Percentiles rank a stretch among this genome's conserved stretches.
These are phyloP conservation scores for Talaromyces amestolkiae DNA, from an alignment of 2,329 filamentous ascomycete genomes.

Conservation along the genomic window DNA sequence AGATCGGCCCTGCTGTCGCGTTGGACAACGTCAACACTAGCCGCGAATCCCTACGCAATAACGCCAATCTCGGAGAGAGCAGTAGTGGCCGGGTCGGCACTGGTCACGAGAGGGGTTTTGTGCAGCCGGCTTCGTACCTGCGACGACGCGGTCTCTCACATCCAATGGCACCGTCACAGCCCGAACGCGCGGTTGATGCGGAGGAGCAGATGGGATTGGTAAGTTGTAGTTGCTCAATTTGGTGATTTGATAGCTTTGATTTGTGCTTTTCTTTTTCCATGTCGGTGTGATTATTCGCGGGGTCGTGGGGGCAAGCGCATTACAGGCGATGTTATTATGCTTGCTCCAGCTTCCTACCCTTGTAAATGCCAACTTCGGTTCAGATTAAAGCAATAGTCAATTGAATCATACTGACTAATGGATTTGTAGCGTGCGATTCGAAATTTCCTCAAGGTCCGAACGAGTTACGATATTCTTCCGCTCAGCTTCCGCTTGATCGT, in stretches of 20 bases:
- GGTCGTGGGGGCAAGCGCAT: constrained; percentile 9
- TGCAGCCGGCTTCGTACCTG: constrained; percentile 50
- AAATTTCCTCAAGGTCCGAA: constrained; percentile 93
- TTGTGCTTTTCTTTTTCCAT: constrained; percentile 2
- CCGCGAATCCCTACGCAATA: neutral
- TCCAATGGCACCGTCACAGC: constrained; percentile 41
- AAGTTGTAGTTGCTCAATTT: constrained; percentile 26
- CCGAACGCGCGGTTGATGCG: constrained; percentile 48
- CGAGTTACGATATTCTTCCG: constrained; percentile 95
- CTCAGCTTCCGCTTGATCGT: constrained; percentile 94
- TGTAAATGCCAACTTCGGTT: neutral
- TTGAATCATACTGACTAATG: neutral
- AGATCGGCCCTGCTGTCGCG: constrained; percentile 20
- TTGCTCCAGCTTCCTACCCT: neutral
- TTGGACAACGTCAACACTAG: constrained; percentile 13
- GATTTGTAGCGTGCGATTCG: constrained; percentile 73
- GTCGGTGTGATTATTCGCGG: constrained; percentile 10
- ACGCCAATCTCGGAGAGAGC: constrained; percentile 12
- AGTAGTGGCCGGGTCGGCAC: constrained; percentile 18
- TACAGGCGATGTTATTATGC: neutral
- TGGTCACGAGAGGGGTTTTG: constrained; percentile 47
- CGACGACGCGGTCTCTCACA: constrained; percentile 39
- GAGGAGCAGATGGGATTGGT: constrained; percentile 52
- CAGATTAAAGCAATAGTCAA: neutral
- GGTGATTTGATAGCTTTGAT: neutral